Percentiles rank a stretch among this genome's conserved stretches.
Conservation (phyloP, 75 land plant species). For the Picea glauca region DNA sequence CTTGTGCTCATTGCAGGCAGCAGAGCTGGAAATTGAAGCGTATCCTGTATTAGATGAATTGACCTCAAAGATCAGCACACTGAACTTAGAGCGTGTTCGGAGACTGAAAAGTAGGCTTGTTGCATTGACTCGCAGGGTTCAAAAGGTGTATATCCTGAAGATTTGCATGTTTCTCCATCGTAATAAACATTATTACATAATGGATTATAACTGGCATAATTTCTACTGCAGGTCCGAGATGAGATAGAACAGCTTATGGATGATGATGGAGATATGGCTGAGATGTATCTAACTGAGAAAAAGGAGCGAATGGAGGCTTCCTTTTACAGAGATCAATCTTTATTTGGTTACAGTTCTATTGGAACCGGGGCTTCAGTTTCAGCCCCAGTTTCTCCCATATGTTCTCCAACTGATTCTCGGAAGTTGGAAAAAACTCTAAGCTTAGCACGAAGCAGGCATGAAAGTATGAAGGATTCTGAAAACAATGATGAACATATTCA, state of each 20-base stretch:
- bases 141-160: slow-evolving; percentile 51
- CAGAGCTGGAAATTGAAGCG: slow-evolving; percentile 92
- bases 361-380: slow-evolving; percentile 67
- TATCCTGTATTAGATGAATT: slow-evolving; percentile 92
- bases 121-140: slow-evolving; percentile 85
- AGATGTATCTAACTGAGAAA: slow-evolving; percentile 93
- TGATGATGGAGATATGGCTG: slow-evolving; percentile 99
- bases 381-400: slow-evolving; percentile 94
- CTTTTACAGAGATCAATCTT: slow-evolving; percentile 51
- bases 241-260: slow-evolving; percentile 98
- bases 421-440: slow-evolving; percentile 66
- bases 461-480: slow-evolving; percentile 53
- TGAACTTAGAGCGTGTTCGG: slow-evolving; percentile 84
- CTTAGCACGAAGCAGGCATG: slow-evolving; percentile 72
- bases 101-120: slow-evolving; percentile 92
- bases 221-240: slow-evolving; percentile 70
- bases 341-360: slow-evolving; percentile 35
- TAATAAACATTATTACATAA: neutral
- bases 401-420: slow-evolving; percentile 65
- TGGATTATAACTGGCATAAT: neutral
- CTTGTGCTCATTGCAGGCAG: slow-evolving; percentile 46
- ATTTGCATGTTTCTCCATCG: neutral
- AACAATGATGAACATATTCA: slow-evolving; percentile 60
- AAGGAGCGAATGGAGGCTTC: slow-evolving; percentile 53
- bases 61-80: slow-evolving; percentile 88